Evolutionary conservation across 768 basidiomycete genomes (phyloP), one percentile per base, ranked within the genome.

Genomic region (Aureoboletus auriporus): DNA sequence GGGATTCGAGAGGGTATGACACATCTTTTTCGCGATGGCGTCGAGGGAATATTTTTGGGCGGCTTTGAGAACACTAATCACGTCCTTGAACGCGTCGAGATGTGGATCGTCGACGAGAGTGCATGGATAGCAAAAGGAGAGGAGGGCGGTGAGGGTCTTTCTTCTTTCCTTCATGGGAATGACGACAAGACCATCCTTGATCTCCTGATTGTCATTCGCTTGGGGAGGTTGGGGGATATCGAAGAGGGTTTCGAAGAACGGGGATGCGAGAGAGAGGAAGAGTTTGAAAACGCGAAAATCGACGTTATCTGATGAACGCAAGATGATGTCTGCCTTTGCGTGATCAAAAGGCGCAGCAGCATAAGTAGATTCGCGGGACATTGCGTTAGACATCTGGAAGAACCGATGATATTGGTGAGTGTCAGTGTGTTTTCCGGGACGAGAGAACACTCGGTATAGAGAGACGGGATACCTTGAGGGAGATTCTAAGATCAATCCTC

Each of bases 181-280:
- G 31, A 66, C 65, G 9, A 29, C 37, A 7, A 62, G 49, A 11
- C 56, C 49, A 30, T 60, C 53, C 40, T 38, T 54, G 38, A 17
- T 42, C 11, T 52, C 52, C 40, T 52, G 56, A 9, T 1, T 54
- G 4, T 37, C 33, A 5, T 6, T 39, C 6, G 8, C 53, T 38
- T 53, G 17, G 2, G 31, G 14, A 1, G 65, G 55, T 34, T 69
- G 62, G 1, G 64, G 63, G 1, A 68, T 49, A 12, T 47, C 44
- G 42, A 72, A 68, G 54, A 74, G 65, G 20, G 56, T 51, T 17
- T 60, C 51, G 40, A 71, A 75, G 44, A 71, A 57, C 0, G 66
- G 51, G 12, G 69, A 68, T 3, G 67, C 58, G 17, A 65, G 57
- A 13, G 60, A 57, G 13, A 71, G 63, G 30, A 71, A 63, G 17